Evolutionary conservation across 148 eudicot species (phyloP).

Genomic region (Nepenthes mirabilis): DNA sequence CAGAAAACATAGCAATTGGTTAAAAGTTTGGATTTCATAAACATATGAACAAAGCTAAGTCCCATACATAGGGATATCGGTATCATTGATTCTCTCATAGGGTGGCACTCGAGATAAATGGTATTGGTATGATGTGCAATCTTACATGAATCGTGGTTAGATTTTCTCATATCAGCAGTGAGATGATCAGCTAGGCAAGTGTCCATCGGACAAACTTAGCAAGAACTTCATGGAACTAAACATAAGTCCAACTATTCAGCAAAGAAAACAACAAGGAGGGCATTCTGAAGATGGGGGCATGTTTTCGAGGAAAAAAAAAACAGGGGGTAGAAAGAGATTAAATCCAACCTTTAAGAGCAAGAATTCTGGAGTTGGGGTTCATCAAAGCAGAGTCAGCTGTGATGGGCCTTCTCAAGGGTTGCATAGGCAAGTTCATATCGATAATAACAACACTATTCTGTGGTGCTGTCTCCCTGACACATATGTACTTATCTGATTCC

Average conservation of each 20-base stretch:
- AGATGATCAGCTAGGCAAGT: too few species aligned
- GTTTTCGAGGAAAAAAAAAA: neutral
- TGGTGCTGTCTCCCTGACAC: slow-evolving; percentile 87
- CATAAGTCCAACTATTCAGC: neutral
- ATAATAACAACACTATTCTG: slow-evolving; percentile 82
- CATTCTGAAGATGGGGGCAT: neutral
- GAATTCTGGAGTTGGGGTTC: slow-evolving; percentile 77
- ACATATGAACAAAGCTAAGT: too few species aligned
- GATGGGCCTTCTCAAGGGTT: slow-evolving; percentile 87
- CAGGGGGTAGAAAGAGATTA: neutral
- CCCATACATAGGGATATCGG: too few species aligned
- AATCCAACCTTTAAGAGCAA: slow-evolving; percentile 72
- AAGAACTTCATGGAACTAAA: too few species aligned
- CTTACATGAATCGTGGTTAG: too few species aligned
- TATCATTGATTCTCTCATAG: too few species aligned
- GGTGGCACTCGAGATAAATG: too few species aligned
- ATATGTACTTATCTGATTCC: slow-evolving; percentile 96
- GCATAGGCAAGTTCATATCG: slow-evolving; percentile 83
- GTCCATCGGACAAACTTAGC: too few species aligned
- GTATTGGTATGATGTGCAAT: too few species aligned
- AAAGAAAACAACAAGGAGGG: neutral
- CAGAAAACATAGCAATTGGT: too few species aligned
- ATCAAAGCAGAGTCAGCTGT: slow-evolving; percentile 93
- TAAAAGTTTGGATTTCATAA: too few species aligned
- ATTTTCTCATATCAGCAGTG: too few species aligned